Percentiles rank a stretch among this genome's conserved stretches.
Evolutionary conservation across 805 yeast species (phyloP).

Genomic region (Maudiozyma pseudohumilis): DNA sequence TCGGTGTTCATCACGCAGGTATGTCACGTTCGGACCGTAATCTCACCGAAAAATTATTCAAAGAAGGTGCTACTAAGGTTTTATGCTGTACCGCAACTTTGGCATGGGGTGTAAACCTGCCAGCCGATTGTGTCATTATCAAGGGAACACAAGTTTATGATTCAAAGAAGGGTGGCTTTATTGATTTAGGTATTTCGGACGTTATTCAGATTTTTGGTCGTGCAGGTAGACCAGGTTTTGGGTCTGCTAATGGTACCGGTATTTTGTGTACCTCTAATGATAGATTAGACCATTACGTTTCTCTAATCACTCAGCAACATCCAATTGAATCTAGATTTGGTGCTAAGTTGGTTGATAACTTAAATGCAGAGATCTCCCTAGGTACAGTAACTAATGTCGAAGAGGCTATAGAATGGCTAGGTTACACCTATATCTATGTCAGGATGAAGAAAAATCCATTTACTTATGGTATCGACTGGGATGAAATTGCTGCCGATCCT

Average conservation of each 20-base stretch:
- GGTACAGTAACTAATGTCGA: slow-evolving; percentile 93
- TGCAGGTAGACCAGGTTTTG: slow-evolving; percentile 96
- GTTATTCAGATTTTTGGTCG: slow-evolving; percentile 97
- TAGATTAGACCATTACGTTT: slow-evolving; percentile 76
- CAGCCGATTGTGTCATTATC: slow-evolving; percentile 94
- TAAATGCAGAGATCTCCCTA: slow-evolving; percentile 91
- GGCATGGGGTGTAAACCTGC: slow-evolving; percentile 99
- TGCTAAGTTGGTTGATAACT: slow-evolving; percentile 74
- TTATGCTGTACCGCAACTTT: slow-evolving; percentile 93
- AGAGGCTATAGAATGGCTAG: slow-evolving; percentile 96
- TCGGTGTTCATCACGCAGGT: slow-evolving; percentile 97
- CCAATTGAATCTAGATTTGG: slow-evolving; percentile 85
- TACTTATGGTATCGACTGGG: slow-evolving; percentile 85
- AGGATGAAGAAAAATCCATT: slow-evolving; percentile 93
- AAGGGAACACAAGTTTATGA: slow-evolving; percentile 97
- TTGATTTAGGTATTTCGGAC: slow-evolving; percentile 90
- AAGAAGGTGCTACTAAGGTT: slow-evolving; percentile 77
- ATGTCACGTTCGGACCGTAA: slow-evolving; percentile 87
- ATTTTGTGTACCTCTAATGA: slow-evolving; percentile 77
- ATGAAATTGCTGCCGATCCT: slow-evolving; percentile 76
- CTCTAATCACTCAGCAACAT: slow-evolving; percentile 83
- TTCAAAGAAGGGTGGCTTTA: slow-evolving; percentile 87
- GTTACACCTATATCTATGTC: slow-evolving; percentile 88
- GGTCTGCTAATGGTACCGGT: slow-evolving; percentile 84
- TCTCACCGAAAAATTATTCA: slow-evolving; percentile 78